These are phyloP conservation scores for Adansonia madagascariensis DNA, from an alignment of 441 rosid genomes.

Conservation along the genomic window DNA sequence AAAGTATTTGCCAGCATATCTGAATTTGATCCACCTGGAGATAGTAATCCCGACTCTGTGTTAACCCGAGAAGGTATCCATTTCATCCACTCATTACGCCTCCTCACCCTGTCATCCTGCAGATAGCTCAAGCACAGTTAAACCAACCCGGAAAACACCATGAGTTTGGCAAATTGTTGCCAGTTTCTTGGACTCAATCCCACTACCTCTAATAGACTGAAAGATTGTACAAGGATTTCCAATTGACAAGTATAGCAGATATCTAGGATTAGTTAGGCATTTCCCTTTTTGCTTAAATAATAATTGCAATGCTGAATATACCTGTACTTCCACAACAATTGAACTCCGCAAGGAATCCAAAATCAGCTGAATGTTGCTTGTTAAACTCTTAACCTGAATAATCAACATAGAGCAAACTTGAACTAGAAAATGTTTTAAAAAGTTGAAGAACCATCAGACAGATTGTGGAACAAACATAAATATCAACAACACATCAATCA, in stretches of 20 bases:
- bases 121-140: background rate
- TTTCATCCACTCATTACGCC: constrained; percentile 28
- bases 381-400: constrained; percentile 24
- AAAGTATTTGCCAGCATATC: constrained; percentile 38
- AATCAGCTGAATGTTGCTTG: constrained; percentile 20
- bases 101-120: constrained; percentile 25
- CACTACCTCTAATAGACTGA: background rate
- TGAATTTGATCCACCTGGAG: constrained; percentile 32
- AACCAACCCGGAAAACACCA: background rate
- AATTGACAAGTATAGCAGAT: background rate
- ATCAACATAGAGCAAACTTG: background rate
- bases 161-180: background rate
- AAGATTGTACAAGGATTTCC: background rate
- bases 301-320: background rate
- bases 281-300: background rate
- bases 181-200: background rate
- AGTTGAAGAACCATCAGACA: background rate
- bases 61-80: constrained; percentile 29
- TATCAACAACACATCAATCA: background rate
- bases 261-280: background rate
- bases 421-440: constrained; percentile 8
- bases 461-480: background rate
- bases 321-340: constrained; percentile 25
- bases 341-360: constrained; percentile 23
- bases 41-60: constrained; percentile 31